Evolutionary conservation across 2,329 filamentous ascomycete genomes (phyloP).

Genomic region (Orbilia brochopaga): DNA sequence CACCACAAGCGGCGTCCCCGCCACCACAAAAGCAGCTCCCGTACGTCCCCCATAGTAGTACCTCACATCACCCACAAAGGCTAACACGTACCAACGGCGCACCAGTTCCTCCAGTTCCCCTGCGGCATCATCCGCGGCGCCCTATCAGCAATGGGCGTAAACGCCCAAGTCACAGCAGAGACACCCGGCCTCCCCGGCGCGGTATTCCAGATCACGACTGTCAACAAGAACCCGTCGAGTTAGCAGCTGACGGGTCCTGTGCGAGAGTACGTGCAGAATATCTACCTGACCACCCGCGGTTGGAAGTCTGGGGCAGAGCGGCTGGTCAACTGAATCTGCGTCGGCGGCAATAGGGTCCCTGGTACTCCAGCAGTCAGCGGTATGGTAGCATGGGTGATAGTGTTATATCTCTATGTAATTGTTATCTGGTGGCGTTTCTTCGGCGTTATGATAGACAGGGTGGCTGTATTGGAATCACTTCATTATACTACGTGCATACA

Average conservation of each 20-base stretch:
- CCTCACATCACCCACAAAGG: conserved; percentile 7
- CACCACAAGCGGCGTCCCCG: conserved; percentile 74
- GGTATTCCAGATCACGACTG: conserved; percentile 82
- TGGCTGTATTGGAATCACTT: background rate
- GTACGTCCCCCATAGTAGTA: conserved; percentile 62
- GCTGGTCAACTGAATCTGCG: no score
- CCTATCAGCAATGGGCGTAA: conserved; percentile 88
- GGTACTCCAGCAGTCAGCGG: no score
- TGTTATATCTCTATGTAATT: no score
- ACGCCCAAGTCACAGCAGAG: conserved; percentile 89
- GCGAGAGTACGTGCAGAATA: conserved; percentile 19
- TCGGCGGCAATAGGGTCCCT: no score
- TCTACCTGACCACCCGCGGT: conserved; percentile 1
- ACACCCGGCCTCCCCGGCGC: conserved; percentile 83
- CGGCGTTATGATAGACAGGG: background rate
- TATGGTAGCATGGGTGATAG: no score
- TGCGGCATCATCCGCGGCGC: conserved; percentile 90
- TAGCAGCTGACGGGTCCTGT: conserved; percentile 29
- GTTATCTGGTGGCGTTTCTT: background rate
- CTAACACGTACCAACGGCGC: background rate
- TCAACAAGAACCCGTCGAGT: conserved; percentile 43
- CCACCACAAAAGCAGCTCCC: conserved; percentile 73
- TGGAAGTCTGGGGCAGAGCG: conserved; percentile 1
- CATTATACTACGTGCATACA: no score
- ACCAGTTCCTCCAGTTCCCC: conserved; percentile 89